Percentiles rank a stretch among this genome's conserved stretches.
Conservation (phyloP, 495 filamentous ascomycete genomes). For the Jackrogersella multiformis region DNA sequence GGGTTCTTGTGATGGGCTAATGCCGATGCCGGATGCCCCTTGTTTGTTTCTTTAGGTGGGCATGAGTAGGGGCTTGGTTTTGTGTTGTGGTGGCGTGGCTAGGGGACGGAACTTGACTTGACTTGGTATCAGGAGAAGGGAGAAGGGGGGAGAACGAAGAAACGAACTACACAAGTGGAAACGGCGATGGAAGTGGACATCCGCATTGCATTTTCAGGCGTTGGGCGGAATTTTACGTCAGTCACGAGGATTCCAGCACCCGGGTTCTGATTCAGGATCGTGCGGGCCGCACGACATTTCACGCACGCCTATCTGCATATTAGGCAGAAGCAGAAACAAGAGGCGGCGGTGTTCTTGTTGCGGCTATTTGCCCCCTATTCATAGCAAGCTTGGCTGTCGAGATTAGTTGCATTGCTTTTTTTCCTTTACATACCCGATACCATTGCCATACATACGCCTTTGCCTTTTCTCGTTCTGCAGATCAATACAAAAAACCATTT, state of each 20-base stretch:
- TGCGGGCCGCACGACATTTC: not conserved
- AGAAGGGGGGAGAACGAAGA: no score
- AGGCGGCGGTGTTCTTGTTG: not conserved
- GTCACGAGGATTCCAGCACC: not conserved
- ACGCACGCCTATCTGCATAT: not conserved
- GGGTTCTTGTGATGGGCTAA: no score
- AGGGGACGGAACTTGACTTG: not conserved
- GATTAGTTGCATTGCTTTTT: conserved; percentile 9
- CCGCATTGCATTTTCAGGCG: conserved; percentile 11
- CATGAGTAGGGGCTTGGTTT: not conserved
- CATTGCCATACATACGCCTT: conserved; percentile 26
- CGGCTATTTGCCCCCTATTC: not conserved
- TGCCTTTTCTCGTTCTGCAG: conserved; percentile 4
- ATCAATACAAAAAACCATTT: conserved; percentile 4
- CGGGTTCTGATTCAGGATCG: not conserved
- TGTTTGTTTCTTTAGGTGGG: not conserved
- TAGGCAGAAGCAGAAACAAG: not conserved
- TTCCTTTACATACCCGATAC: conserved; percentile 15
- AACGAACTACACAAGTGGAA: no score
- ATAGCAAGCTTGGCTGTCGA: not conserved
- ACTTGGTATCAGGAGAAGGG: no score
- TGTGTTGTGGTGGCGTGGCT: no score
- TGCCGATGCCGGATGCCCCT: no score
- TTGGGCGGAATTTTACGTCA: conserved; percentile 8
- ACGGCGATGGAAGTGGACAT: not conserved